phyloP scores from a whole-genome alignment of 2,329 filamentous ascomycete genomes.

The Corynespora cassiicola region DNA sequence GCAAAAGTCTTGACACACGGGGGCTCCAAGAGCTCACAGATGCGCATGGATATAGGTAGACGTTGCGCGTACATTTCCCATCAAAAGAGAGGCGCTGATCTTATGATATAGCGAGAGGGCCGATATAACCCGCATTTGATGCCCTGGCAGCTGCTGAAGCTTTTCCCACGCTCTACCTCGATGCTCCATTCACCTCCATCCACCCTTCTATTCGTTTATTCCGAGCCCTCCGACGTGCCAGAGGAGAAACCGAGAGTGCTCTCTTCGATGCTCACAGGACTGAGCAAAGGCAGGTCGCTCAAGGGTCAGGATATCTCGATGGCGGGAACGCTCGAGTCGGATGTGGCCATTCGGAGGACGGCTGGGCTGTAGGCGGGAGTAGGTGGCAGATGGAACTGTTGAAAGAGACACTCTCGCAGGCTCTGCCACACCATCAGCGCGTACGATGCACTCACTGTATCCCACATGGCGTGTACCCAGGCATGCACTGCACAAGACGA shows the following conservation, averaged over 20 bases:
- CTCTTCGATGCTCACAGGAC: constrained; percentile 61
- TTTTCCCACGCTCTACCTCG: constrained; percentile 58
- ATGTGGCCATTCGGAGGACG: constrained; percentile 50
- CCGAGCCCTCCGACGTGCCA: constrained; percentile 71
- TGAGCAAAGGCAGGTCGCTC: constrained; percentile 53
- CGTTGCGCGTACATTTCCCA: constrained; percentile 63
- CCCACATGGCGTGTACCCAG: too few species aligned
- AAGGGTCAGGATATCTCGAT: constrained; percentile 45
- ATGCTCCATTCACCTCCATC: constrained; percentile 70
- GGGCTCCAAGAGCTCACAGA: constrained; percentile 70
- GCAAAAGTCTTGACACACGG: constrained; percentile 71
- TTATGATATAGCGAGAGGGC: constrained; percentile 61
- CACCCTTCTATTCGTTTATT: constrained; percentile 73
- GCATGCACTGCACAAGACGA: too few species aligned
- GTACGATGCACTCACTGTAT: too few species aligned
- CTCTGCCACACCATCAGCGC: background rate
- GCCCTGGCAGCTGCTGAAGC: constrained; percentile 68
- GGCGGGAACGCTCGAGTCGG: constrained; percentile 47
- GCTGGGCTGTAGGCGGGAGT: constrained; percentile 28
- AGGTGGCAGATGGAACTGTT: background rate
- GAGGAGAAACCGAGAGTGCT: constrained; percentile 69
- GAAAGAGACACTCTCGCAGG: background rate
- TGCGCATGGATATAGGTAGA: constrained; percentile 76
- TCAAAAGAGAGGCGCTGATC: constrained; percentile 7
- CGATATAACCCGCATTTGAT: constrained; percentile 72